phyloP scores from a whole-genome alignment of 192 early-diverging fungal species.

The Mycoemilia scoparia region DNA sequence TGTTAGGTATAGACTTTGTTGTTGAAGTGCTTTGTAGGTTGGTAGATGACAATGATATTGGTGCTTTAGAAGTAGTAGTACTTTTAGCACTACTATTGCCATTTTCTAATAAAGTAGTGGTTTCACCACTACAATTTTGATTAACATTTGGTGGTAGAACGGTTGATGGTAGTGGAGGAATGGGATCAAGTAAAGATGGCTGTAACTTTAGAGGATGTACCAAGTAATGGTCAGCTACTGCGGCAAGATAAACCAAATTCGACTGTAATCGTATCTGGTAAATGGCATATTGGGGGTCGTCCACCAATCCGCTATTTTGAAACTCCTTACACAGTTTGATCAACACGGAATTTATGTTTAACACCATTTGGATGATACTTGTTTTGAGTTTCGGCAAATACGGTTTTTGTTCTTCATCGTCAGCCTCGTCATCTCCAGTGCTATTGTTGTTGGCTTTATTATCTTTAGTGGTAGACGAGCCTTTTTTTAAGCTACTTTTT shows the following conservation, averaged over 20 bases:
- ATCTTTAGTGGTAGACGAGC: not conserved
- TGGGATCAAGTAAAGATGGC: too few species aligned
- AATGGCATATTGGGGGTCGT: slow-evolving; percentile 32
- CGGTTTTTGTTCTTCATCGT: slow-evolving; percentile 16
- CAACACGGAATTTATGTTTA: slow-evolving; percentile 42
- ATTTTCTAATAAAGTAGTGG: too few species aligned
- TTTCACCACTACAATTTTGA: too few species aligned
- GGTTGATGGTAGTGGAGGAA: too few species aligned
- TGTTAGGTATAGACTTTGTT: too few species aligned
- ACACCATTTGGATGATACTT: slow-evolving; percentile 31
- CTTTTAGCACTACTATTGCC: too few species aligned
- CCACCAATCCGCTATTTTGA: slow-evolving; percentile 40
- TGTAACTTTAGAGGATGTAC: too few species aligned
- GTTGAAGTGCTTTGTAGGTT: too few species aligned
- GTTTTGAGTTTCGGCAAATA: slow-evolving; percentile 28
- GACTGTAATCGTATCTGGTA: slow-evolving; percentile 46
- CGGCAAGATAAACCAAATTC: slow-evolving; percentile 43
- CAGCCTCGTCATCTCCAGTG: not conserved
- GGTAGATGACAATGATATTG: too few species aligned
- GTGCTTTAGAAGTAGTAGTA: too few species aligned
- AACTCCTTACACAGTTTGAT: slow-evolving; percentile 38
- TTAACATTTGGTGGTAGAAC: too few species aligned
- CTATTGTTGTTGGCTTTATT: slow-evolving; percentile 2
- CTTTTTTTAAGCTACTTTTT: slow-evolving; percentile 2
- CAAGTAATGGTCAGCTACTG: slow-evolving; percentile 35